Evolutionary conservation across 208 protist species (phyloP), one percentile per base, ranked within the genome.

Genomic region (Trypanosoma caninum): DNA sequence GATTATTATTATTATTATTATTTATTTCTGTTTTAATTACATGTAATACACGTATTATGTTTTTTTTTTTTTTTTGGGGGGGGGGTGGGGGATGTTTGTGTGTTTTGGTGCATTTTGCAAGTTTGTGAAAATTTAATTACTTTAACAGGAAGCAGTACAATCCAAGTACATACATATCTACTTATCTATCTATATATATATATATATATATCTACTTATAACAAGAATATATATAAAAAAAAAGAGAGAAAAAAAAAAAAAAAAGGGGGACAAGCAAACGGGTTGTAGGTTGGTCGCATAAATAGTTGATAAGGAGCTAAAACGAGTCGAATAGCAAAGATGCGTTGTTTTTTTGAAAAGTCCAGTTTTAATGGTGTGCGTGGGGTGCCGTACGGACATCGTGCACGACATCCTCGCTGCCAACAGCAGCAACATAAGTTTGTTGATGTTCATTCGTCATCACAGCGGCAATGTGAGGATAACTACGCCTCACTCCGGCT

Each of bases 211-310:
- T 38, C 7, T 38, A 38, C 13, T 14, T 38, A 38, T 38, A 38
- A 14, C 34, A 7, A n/a, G n/a, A n/a, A n/a, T 7, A 38, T 38
- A 7, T 13, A 38, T 38, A 7, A 38, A 53, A 13, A 31, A 31
- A 31, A 31, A 53, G 20, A 53, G 20, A n/a, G 27, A 53, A 53
- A 34, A 53, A 53, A 22, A 34, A 53, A 53, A 53, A 33, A 13
- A 53, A 53, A 53, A 53, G 44, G 8, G 11, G 20, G 8, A 48
- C 9, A 23, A 23, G 20, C 20, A 48, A 23, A 48, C 7, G n/a
- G 44, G 44, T 8, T 22, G 20, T 23, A 48, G 20, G n/a, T 22
- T 48, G 20, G 20, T 25, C 9, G 33, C 4, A 34, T 34, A 53
- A 34, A 53, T 34, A 20, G 16, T 16, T 14, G n/a, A n/a, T n/a